These are phyloP conservation scores for Vicia sativa DNA, from an alignment of 306 rosid species.

Conservation along the genomic window DNA sequence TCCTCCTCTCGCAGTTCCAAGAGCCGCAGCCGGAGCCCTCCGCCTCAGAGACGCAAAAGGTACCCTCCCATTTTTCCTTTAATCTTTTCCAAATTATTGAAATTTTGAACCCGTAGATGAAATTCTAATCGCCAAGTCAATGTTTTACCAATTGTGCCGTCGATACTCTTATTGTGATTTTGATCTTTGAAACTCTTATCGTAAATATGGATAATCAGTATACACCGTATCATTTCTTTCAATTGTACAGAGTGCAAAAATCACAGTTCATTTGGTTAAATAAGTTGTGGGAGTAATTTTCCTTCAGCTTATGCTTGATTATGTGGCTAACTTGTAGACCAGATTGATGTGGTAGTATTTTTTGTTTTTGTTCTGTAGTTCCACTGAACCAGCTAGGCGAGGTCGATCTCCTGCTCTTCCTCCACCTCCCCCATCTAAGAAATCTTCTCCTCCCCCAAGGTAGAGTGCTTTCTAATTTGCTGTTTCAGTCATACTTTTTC, in stretches of 20 bases:
- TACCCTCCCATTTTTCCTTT: neutral
- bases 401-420: constrained; percentile 76
- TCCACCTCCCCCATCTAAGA: constrained; percentile 45
- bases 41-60: constrained; percentile 66
- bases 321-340: neutral
- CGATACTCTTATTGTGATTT: neutral
- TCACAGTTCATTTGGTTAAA: neutral
- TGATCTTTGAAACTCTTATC: neutral
- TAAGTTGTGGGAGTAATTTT: neutral
- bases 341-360: constrained; percentile 11
- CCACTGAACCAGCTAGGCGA: constrained; percentile 60
- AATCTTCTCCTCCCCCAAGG: constrained; percentile 83
- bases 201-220: neutral
- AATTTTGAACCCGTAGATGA: neutral
- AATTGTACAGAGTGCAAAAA: neutral
- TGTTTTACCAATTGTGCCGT: neutral
- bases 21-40: constrained; percentile 78
- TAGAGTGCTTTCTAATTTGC: constrained; percentile 29
- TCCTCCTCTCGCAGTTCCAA: constrained; percentile 77
- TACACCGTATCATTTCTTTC: neutral
- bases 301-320: neutral
- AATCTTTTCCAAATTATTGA: neutral
- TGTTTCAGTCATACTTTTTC: neutral
- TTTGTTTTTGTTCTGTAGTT: constrained; percentile 40
- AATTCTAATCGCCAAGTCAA: neutral